Base-by-base conservation (phyloP, 2,329 filamentous ascomycete genomes). In the Macroventuria anomochaeta region DNA sequence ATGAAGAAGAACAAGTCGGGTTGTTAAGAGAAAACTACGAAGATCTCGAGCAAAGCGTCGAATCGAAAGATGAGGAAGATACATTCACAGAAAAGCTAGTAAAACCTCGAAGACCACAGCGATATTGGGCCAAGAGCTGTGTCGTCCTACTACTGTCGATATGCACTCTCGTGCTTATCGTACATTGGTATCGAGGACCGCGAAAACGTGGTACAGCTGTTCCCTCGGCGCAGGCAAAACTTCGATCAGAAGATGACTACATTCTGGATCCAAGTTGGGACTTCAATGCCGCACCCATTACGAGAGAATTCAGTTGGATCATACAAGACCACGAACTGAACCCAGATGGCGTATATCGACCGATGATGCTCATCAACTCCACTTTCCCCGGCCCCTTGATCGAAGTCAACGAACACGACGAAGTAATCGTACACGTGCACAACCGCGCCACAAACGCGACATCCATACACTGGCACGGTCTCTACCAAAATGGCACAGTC, bases 341-440 rank as follows among this genome's bases (percentile, higher is more conserved):
- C 46, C 87, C 86, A 0, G 69, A 89, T 62, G 86, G 75, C 8
- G 65, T 78, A 12, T 75, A 65, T 42, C 63, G 76, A 11, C 71
- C 72, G 1, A 76, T 78, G 75, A 71, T 76, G 11, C 60, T 77
- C 20, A 75, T 78, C 54, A 76, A 78, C 46, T 61, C 62, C 29
- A 70, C 72, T 39, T 77, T 76, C 42, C 76, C 76, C 0, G 75
- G 74, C 0, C 75, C 75, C 1, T 32, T 76, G 49, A 68, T 77
- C 28, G 73, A 77, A 58, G 70, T 67, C 50, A 78, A 77, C 64
- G 83, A 89, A 61, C 86, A 86, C 13, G 89, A 93, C 59, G 85
- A 82, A 0, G 73, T 93, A 7, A 71, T 88, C 0, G 83, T 92
- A 11, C 82, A 87, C 17, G 79, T 91, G 23, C 72, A 87, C 66